Base-by-base conservation (phyloP, 371 early-diverging fungal species). In the Rhizopus stolonifer region DNA sequence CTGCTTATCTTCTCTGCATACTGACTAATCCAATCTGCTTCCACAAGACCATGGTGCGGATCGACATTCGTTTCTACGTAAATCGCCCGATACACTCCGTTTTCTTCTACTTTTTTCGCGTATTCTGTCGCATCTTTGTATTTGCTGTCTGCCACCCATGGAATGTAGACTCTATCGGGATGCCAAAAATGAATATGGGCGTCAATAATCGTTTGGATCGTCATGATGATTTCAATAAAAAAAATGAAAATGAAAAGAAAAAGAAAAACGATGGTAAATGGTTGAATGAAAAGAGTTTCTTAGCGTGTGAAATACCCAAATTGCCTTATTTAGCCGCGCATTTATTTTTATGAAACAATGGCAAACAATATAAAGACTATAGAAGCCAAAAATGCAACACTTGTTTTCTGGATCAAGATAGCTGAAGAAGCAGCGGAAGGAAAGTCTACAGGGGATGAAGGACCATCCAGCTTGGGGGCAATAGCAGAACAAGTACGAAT, bases 171-270 rank as follows among this genome's bases (percentile, higher is more conserved):
- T 19, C 42, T 23, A 26, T 65, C 62, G 25, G 72, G 68, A 18
- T 70, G 64, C 72, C 72, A 76, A 54, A 72, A 72, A 42, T 76
- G 76, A 5, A 76, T 63, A 56, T 76, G 76, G 10, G 64, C 36
- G 14, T 76, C 76, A 25, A 76, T 52, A 7, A 67, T 24, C n/a
- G 36, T 11, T n/a, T 36, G 36, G 15, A 36, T 36, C 42, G 21
- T 42, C 42, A 42, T 42, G 1, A 42, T 21, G 18, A 42, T 21
- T 21, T 21, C 18, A 42, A 42, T 10, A 8, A 42, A 21, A 19
- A 18, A 9, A 17, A 42, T 5, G 19, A 42, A 21, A 18, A 42
- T 2, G 21, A 17, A 40, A 40, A 13, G 21, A 40, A 13, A 19
- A 40, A 21, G 15, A 40, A 40, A 19, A 3, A 34, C 6, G 13